A percentile compares a stretch with the other conserved stretches of the same genome.
These are phyloP conservation scores for Picea sitchensis DNA, from an alignment of 75 land plant species.

Conservation along the genomic window DNA sequence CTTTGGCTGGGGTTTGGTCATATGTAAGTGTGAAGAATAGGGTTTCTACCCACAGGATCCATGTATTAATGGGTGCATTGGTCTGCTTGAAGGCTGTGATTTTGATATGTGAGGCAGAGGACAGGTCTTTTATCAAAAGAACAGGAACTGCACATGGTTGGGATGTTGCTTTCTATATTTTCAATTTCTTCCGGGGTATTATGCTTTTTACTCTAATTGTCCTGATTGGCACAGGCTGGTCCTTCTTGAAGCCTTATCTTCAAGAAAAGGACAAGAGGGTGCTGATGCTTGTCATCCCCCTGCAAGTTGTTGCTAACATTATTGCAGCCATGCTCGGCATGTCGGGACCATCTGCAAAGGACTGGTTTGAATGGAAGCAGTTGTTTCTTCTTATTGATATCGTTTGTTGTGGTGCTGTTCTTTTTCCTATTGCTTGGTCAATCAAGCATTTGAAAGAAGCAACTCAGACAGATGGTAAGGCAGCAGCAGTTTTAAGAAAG, in stretches of 20 bases:
- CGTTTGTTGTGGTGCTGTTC: constrained; percentile 33
- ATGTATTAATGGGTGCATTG: constrained; percentile 29
- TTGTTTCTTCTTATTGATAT: constrained; percentile 28
- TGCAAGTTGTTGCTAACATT: constrained; percentile 33
- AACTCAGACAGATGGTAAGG: constrained; percentile 33
- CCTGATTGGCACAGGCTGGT: constrained; percentile 38
- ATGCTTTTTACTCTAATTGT: constrained; percentile 36
- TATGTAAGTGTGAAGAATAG: constrained; percentile 15
- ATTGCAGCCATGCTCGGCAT: constrained; percentile 19
- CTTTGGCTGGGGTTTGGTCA: constrained; percentile 20
- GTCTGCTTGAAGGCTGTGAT: constrained; percentile 27
- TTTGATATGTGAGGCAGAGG: constrained; percentile 27
- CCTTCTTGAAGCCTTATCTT: constrained; percentile 22
- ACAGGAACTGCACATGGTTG: constrained; percentile 37
- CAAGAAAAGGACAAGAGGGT: constrained; percentile 42
- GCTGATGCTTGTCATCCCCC: constrained; percentile 33
- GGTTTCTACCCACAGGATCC: constrained; percentile 25
- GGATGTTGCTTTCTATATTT: constrained; percentile 29
- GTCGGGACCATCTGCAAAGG: constrained; percentile 27
- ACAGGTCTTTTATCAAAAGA: constrained; percentile 20
- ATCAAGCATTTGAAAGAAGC: constrained; percentile 38
- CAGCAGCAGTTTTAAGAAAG: constrained; percentile 17
- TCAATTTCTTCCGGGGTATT: constrained; percentile 27
- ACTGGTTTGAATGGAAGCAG: constrained; percentile 32
- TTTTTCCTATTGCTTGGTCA: constrained; percentile 38